These are phyloP conservation scores for Stagonosporopsis vannaccii DNA, from an alignment of 2,329 filamentous ascomycete species.

Conservation along the genomic window DNA sequence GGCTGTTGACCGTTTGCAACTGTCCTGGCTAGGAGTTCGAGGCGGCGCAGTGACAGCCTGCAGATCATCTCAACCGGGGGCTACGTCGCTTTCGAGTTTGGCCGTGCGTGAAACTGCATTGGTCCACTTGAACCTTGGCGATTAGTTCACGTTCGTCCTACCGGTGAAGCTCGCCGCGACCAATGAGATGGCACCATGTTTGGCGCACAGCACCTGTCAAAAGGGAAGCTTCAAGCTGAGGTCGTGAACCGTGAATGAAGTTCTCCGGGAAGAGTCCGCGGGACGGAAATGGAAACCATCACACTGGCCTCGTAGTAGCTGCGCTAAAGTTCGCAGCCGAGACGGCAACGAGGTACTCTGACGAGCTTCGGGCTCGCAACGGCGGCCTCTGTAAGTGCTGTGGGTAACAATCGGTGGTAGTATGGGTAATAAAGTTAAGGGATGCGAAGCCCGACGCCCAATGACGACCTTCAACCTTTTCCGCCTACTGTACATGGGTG, in stretches of 20 bases:
- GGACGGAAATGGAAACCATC: background rate
- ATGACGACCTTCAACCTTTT: background rate
- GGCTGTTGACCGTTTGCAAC: slow-evolving; percentile 4
- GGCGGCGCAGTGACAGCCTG: background rate
- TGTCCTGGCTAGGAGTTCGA: background rate
- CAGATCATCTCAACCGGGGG: slow-evolving; percentile 2
- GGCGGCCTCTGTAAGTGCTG: background rate
- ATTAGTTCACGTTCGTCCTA: background rate
- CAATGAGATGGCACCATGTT: background rate
- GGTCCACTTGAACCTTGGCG: background rate
- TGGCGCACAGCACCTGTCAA: background rate
- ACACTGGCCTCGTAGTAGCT: background rate
- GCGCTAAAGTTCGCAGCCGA: background rate
- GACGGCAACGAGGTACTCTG: background rate
- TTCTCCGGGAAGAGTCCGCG: background rate
- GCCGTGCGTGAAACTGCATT: background rate
- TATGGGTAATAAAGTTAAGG: background rate
- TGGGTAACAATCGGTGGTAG: background rate
- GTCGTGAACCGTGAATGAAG: background rate
- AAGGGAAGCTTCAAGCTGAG: too few relatives aligned
- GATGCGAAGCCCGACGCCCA: background rate
- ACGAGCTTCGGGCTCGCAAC: background rate
- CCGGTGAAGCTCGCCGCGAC: background rate
- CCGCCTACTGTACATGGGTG: background rate
- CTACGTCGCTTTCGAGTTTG: background rate